A percentile compares a stretch with the other conserved stretches of the same genome.
Conservation (phyloP, 2,329 filamentous ascomycete species). For the Metarhizium rileyi region DNA sequence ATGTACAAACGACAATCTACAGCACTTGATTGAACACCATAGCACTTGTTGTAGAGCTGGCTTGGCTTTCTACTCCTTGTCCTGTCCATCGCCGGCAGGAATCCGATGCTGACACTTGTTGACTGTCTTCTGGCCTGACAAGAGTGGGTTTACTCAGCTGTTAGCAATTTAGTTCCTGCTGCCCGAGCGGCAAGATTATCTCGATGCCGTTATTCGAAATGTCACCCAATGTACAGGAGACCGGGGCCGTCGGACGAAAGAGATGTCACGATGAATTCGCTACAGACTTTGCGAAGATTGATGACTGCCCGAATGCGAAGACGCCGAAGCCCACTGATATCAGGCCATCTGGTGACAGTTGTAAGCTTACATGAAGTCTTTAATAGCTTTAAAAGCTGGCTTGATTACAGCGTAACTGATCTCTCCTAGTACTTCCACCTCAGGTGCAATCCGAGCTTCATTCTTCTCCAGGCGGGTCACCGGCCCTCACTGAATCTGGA, state of each 20-base stretch:
- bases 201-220: conserved; percentile 39
- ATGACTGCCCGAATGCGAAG: conserved; percentile 13
- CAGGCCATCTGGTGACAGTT: conserved; percentile 12
- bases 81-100: background rate
- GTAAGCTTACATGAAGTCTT: conserved; percentile 9
- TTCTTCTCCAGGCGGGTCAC: conserved; percentile 19
- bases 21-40: background rate
- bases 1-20: background rate
- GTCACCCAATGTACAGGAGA: conserved; percentile 38
- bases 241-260: conserved; percentile 33
- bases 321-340: conserved; percentile 8
- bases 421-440: conserved; percentile 14
- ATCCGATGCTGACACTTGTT: background rate
- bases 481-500: conserved; percentile 31
- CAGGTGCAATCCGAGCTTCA: conserved; percentile 15
- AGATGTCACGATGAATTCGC: conserved; percentile 36
- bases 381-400: background rate
- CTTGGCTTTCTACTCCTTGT: background rate
- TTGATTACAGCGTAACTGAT: conserved; percentile 7
- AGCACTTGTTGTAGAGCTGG: conserved; percentile 3
- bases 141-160: background rate
- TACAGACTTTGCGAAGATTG: conserved; percentile 20
- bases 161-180: background rate
- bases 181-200: background rate
- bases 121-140: background rate